These are phyloP conservation scores for Xylogone sp. DNA, from an alignment of 2,329 filamentous ascomycete genomes.

Conservation along the genomic window DNA sequence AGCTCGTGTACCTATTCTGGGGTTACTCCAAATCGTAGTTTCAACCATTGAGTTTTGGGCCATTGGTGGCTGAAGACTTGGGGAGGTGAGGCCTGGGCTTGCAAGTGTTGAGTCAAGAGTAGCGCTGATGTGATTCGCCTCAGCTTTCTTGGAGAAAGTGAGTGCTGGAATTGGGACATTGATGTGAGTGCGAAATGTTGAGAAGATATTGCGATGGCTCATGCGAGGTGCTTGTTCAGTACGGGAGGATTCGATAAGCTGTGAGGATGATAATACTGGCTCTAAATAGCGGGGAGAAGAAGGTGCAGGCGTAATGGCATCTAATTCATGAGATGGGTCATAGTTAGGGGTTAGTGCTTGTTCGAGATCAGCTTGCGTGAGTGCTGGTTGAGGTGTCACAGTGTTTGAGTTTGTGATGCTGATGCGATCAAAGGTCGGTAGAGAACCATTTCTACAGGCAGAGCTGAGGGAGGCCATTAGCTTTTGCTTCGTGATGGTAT, in stretches of 20 bases:
- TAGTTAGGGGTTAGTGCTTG: neutral
- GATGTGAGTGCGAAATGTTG: slow-evolving; percentile 17
- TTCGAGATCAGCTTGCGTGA: neutral
- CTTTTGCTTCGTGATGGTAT: neutral
- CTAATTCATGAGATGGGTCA: neutral
- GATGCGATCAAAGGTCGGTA: slow-evolving; percentile 6
- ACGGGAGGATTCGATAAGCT: neutral
- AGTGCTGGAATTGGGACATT: slow-evolving; percentile 15
- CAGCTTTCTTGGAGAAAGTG: neutral
- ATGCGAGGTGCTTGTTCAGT: neutral
- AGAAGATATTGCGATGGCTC: slow-evolving; percentile 6
- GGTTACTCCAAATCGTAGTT: slow-evolving; percentile 7
- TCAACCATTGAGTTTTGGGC: neutral
- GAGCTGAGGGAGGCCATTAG: neutral
- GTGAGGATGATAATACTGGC: neutral
- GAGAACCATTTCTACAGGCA: slow-evolving; percentile 1
- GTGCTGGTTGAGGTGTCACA: neutral
- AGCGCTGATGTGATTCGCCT: neutral
- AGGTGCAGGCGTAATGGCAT: neutral
- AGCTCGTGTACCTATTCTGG: slow-evolving; percentile 14
- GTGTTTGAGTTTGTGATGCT: slow-evolving; percentile 1
- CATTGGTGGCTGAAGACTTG: neutral
- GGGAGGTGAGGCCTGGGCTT: slow-evolving; percentile 6
- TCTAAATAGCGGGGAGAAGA: neutral
- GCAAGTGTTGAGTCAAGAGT: neutral